Conservation (phyloP, 2,329 filamentous ascomycete species). For the Sporothrix dimorphospora region DNA sequence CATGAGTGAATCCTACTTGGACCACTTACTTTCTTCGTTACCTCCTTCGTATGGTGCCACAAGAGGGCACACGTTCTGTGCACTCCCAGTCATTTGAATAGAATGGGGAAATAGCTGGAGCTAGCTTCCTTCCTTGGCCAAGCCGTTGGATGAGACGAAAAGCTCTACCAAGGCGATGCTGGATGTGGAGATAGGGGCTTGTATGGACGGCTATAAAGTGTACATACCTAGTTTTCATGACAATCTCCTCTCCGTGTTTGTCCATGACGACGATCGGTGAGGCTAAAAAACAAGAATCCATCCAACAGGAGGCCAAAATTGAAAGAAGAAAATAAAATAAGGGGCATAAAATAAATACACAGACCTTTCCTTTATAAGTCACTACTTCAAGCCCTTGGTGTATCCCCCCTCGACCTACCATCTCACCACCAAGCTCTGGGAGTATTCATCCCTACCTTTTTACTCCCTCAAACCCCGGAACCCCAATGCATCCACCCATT, state of each 20-base stretch:
- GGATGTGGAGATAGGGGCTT: background rate
- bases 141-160: background rate
- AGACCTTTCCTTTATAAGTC: background rate
- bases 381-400: background rate
- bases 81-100: background rate
- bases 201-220: background rate
- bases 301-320: background rate
- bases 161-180: background rate
- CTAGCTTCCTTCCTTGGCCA: slow-evolving; percentile 10
- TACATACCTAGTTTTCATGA: background rate
- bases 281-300: background rate
- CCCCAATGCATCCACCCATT: slow-evolving; percentile 29
- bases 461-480: background rate
- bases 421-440: background rate
- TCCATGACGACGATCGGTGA: background rate
- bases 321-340: background rate
- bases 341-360: background rate
- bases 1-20: background rate
- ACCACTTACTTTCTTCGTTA: background rate
- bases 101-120: background rate
- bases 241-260: background rate
- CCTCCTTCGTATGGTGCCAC: background rate
- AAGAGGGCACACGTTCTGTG: background rate
- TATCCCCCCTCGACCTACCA: background rate
- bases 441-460: background rate